Evolutionary conservation across 192 early-diverging fungal genomes (phyloP), one percentile per base, ranked within the genome.

Genomic region (Mortierella claussenii): DNA sequence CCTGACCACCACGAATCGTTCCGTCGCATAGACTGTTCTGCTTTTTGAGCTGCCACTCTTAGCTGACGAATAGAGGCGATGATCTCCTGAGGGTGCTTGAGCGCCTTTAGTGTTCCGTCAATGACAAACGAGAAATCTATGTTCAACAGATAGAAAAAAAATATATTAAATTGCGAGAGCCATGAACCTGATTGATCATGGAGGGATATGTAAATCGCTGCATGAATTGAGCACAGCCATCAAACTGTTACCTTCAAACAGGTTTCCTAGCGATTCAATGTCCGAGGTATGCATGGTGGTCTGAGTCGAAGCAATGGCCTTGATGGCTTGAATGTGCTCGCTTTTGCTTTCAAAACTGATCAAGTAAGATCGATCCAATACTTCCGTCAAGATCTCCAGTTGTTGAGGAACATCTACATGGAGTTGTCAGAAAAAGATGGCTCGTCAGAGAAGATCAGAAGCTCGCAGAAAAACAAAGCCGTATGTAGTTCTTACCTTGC

Each of bases 401-500:
- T 79, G 44, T 48, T 75, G 62, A 9, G 82, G 64, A 17, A 75
- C 71, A 64, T 79, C 80, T 82, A 51, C 53, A 4, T 49, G 47
- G 3, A 33, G 13, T 13, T 15, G 34, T 8, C 8, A 15, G 44
- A 7, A 15, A 1, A 15, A 57, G 17, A 12, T 17, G n/a, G n/a
- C n/a, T n/a, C n/a, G n/a, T n/a, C n/a, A n/a, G n/a, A n/a, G n/a
- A n/a, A n/a, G n/a, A n/a, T n/a, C n/a, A n/a, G n/a, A n/a, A n/a
- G n/a, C n/a, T n/a, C n/a, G n/a, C n/a, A n/a, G n/a, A n/a, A n/a
- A n/a, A n/a, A n/a, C n/a, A n/a, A n/a, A n/a, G n/a, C n/a, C n/a
- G n/a, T n/a, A n/a, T n/a, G n/a, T n/a, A n/a, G n/a, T n/a, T 3
- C 42, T 55, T 79, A 82, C 75, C 79, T 75, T 70, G 74, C 32